Base-by-base conservation (phyloP, 805 yeast species). In the Kodamaea kaohsiungensis region DNA sequence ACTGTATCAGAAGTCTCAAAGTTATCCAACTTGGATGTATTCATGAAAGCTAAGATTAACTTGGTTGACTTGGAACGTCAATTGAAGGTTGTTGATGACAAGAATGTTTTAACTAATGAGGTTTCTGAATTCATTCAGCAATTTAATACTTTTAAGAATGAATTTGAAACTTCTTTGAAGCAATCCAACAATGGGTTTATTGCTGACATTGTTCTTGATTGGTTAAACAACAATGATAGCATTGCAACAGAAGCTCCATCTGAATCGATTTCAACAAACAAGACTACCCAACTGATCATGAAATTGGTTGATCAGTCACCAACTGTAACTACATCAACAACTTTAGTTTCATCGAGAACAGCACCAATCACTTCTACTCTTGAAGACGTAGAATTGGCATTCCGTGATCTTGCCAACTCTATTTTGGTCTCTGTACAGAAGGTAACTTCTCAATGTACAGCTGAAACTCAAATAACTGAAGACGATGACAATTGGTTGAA, bases 381-480 rank as follows among this genome's bases (percentile, higher is more conserved):
- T 27, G 48, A 46, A n/a, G 48, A 46, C 1, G 16, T 83, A 45
- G 91, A 88, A 58, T 48, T 53, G 1, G 60, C 71, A 1, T 74
- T 86, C 55, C 75, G 86, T 52, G 72, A 78, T 17, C 62, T 88
- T 2, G 76, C 85, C 3, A 81, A 81, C 15, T 78, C 87, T 2
- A 78, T 90, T 16, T 69, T 91, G 52, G 75, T 92, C 30, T 79
- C 87, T 0, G 79, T 88, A 59, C 98, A 92, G 68, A 81, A 82
- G 56, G 68, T 80, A 7, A 71, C 72, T 48, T 82, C 73, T 35
- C 58, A 64, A 9, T 76, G 45, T 30, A 76, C 49, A 59, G 61
- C 25, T 68, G 62, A 40, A 3, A 67, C 35, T 30, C 35, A 58
- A 2, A 60, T 82, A 2, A 58, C 68, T 1, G 81, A 73, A 17